These are phyloP conservation scores for Tolypocladium guangdongense DNA, from an alignment of 2,329 filamentous ascomycete species.

Conservation along the genomic window DNA sequence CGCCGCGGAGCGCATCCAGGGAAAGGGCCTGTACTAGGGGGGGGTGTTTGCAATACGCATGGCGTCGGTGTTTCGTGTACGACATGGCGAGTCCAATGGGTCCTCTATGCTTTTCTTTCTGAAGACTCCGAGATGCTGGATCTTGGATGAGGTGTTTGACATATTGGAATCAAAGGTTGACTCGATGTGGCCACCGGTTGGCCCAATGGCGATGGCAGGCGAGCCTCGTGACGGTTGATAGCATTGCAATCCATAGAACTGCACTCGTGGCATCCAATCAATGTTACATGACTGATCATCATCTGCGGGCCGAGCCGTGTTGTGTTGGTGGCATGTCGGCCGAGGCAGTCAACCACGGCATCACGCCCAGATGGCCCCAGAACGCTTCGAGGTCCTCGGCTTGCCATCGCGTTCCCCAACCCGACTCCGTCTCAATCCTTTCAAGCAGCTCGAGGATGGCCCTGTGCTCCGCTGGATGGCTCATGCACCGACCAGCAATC, in stretches of 20 bases:
- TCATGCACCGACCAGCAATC: constrained; percentile 41
- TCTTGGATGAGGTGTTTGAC: neutral
- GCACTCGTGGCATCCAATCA: too few species aligned
- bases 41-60: neutral
- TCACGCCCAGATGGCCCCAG: constrained; percentile 31
- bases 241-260: neutral
- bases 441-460: constrained; percentile 34
- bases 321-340: too few species aligned
- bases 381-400: constrained; percentile 39
- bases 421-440: constrained; percentile 39
- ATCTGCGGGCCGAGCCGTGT: too few species aligned
- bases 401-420: constrained; percentile 42
- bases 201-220: too few species aligned
- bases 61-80: neutral
- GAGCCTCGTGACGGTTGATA: neutral
- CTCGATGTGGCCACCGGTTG: too few species aligned
- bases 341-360: neutral
- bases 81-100: neutral
- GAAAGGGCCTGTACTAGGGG: constrained; percentile 12
- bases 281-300: too few species aligned
- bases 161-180: too few species aligned
- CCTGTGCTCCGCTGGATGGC: constrained; percentile 30
- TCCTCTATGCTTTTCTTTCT: neutral
- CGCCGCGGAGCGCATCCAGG: constrained; percentile 21
- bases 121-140: neutral